Conservation (phyloP, 306 rosid species). For the Vigna hirtella region DNA sequence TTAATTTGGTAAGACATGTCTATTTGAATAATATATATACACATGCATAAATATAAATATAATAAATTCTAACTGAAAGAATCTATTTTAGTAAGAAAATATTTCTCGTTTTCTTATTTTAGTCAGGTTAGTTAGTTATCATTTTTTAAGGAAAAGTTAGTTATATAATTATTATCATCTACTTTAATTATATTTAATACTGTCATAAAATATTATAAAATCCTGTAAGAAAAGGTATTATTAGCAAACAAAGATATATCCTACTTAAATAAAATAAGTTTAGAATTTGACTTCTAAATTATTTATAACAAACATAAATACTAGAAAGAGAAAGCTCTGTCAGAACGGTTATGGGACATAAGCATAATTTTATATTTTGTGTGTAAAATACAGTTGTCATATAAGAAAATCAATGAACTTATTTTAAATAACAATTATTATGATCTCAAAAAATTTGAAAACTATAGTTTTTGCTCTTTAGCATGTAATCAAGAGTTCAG, state of each 20-base stretch:
- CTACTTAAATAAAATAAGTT: neutral
- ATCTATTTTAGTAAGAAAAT: neutral
- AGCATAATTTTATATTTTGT: too few relatives aligned
- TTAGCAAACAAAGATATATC: neutral
- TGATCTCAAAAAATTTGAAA: too few relatives aligned
- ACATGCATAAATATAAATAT: neutral
- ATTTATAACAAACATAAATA: too few relatives aligned
- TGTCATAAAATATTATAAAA: neutral
- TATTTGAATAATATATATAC: neutral
- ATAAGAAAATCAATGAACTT: too few relatives aligned
- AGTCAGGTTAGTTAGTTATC: neutral
- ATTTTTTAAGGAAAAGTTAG: neutral
- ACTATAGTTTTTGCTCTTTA: too few relatives aligned
- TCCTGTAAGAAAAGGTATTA: neutral
- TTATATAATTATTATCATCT: neutral
- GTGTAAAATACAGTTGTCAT: too few relatives aligned
- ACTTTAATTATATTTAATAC: neutral
- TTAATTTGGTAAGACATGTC: neutral
- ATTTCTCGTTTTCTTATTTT: neutral
- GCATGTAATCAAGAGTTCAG: too few relatives aligned
- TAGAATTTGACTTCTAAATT: too few relatives aligned
- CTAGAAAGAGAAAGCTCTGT: too few relatives aligned
- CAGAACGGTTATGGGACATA: too few relatives aligned
- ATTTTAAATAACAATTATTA: too few relatives aligned
- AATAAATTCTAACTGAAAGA: neutral